Evolutionary conservation across 495 filamentous ascomycete species (phyloP).

Genomic region (Penicillium arizonense): DNA sequence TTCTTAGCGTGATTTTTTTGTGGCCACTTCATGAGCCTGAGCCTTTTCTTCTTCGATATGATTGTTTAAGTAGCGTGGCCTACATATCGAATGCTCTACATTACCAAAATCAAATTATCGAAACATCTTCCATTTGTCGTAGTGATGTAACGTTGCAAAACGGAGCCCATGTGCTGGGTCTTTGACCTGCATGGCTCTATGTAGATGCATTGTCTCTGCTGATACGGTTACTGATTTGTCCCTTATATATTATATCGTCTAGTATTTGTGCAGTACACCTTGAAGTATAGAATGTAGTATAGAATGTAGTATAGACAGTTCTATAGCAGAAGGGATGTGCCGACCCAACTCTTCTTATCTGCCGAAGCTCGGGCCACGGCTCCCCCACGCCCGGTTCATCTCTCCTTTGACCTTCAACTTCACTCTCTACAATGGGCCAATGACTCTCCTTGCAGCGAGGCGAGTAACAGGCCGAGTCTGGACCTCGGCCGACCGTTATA

Average conservation of each 20-base stretch:
- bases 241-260: neutral
- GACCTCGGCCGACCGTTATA: slow-evolving; percentile 34
- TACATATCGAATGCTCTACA: neutral
- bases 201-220: too few species aligned
- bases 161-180: too few species aligned
- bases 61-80: slow-evolving; percentile 11
- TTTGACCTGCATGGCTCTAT: too few species aligned
- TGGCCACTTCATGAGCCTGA: slow-evolving; percentile 21
- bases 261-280: neutral
- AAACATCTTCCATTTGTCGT: neutral
- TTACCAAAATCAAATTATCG: neutral
- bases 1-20: slow-evolving; percentile 22
- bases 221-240: too few species aligned
- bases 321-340: slow-evolving; percentile 16
- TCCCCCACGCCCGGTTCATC: slow-evolving; percentile 14
- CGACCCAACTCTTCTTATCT: slow-evolving; percentile 24
- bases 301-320: too few species aligned
- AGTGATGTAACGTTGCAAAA: too few species aligned
- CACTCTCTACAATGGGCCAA: slow-evolving; percentile 34
- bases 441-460: slow-evolving; percentile 42
- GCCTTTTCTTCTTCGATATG: slow-evolving; percentile 20
- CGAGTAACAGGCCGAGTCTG: slow-evolving; percentile 43
- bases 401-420: slow-evolving; percentile 3
- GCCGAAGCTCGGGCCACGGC: slow-evolving; percentile 28
- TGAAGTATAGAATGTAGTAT: neutral